Evolutionary conservation across 495 filamentous ascomycete species (phyloP).

Genomic region (Aspergillus taichungensis): DNA sequence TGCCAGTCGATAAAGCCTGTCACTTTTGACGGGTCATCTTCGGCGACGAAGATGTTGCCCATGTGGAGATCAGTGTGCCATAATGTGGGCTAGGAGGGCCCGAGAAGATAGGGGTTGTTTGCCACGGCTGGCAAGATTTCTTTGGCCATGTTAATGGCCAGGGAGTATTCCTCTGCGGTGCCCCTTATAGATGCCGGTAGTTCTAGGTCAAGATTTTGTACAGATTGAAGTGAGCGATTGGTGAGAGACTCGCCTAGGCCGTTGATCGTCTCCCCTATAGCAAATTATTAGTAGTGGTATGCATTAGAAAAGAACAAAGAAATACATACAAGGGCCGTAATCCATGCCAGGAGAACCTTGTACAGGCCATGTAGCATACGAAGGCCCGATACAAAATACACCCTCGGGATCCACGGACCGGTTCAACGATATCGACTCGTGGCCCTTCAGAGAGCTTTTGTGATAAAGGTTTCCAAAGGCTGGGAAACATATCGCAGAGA

Average conservation of each 20-base stretch:
- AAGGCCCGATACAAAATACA: slow-evolving; percentile 18
- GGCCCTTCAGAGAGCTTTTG: too few relatives aligned
- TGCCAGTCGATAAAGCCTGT: slow-evolving; percentile 25
- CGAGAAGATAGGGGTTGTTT: slow-evolving; percentile 5
- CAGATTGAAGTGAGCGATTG: too few relatives aligned
- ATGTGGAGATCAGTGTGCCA: slow-evolving; percentile 33
- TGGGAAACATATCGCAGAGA: slow-evolving; percentile 19
- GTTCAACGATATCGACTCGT: slow-evolving; percentile 4
- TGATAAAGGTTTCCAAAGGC: slow-evolving; percentile 27
- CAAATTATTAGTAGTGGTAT: neutral
- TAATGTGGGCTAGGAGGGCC: slow-evolving; percentile 18
- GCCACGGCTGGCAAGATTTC: slow-evolving; percentile 14
- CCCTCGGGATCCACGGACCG: slow-evolving; percentile 10
- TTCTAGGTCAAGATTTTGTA: too few relatives aligned
- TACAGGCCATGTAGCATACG: neutral
- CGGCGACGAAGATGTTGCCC: slow-evolving; percentile 27
- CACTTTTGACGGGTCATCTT: slow-evolving; percentile 17
- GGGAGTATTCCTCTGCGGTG: slow-evolving; percentile 11
- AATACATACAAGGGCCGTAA: slow-evolving; percentile 19
- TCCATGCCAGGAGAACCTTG: slow-evolving; percentile 10
- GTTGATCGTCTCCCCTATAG: slow-evolving; percentile 16
- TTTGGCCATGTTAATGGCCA: slow-evolving; percentile 11
- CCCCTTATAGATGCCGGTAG: neutral
- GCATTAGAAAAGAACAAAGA: neutral
- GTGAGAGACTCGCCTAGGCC: neutral